phyloP scores from a whole-genome alignment of 495 filamentous ascomycete species.

The Penicillium cataractarum region DNA sequence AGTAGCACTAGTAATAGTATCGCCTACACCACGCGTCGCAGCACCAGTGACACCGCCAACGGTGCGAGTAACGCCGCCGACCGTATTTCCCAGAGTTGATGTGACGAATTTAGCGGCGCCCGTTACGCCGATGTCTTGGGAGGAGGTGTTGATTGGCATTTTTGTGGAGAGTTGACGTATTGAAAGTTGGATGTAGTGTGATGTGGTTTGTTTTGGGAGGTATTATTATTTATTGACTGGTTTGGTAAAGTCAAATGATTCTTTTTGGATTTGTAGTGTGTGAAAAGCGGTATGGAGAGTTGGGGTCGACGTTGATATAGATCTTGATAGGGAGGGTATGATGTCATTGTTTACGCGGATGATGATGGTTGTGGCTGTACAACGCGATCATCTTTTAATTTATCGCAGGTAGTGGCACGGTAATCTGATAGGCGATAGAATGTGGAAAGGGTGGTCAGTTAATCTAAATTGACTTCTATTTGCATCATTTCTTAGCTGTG shows the following conservation, averaged over 20 bases:
- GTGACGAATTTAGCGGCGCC: slow-evolving; percentile 52
- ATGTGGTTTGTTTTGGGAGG: not conserved
- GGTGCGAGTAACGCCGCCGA: slow-evolving; percentile 66
- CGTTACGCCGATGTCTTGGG: slow-evolving; percentile 41
- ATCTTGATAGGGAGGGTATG: slow-evolving; percentile 9
- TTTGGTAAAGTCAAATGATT: not conserved
- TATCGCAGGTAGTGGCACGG: not conserved
- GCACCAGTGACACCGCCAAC: slow-evolving; percentile 71
- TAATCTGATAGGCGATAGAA: not conserved
- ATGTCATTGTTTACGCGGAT: slow-evolving; percentile 27
- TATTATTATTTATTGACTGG: not conserved
- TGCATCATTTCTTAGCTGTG: not conserved
- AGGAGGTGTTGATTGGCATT: slow-evolving; percentile 29
- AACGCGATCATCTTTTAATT: slow-evolving; percentile 3
- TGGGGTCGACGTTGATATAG: not conserved
- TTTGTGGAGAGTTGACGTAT: no score
- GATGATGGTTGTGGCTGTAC: slow-evolving; percentile 23
- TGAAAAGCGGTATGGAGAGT: not conserved
- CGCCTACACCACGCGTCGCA: slow-evolving; percentile 63
- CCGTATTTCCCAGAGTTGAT: slow-evolving; percentile 61
- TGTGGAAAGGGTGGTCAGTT: not conserved
- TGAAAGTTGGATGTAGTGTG: no score
- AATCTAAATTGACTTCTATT: slow-evolving; percentile 4
- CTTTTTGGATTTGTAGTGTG: not conserved
- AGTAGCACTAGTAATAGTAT: slow-evolving; percentile 64